Evolutionary conservation across 352 stramenopile species (phyloP).

Genomic region (Globisporangium nodosum): DNA sequence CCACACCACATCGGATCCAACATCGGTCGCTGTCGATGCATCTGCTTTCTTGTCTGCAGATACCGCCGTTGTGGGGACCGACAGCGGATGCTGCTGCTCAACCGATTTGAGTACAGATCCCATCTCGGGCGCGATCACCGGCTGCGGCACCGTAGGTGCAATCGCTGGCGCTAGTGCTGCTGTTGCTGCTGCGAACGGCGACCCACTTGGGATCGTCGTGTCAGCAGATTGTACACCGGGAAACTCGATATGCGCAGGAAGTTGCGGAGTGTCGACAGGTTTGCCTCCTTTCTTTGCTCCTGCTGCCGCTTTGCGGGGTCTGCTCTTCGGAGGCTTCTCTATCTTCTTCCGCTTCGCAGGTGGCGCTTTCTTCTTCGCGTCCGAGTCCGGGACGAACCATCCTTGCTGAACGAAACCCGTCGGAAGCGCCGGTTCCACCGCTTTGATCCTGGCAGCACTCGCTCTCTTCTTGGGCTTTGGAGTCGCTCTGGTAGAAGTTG

Average conservation of each 20-base stretch:
- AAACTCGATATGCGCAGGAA: neutral
- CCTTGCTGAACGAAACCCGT: neutral
- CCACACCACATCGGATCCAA: neutral
- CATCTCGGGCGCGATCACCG: no score
- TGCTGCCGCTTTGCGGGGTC: neutral
- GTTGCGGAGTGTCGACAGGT: neutral
- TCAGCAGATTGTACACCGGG: no score
- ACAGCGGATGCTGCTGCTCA: no score
- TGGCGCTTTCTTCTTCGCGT: neutral
- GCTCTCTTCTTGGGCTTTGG: neutral
- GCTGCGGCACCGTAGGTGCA: no score
- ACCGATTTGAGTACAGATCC: no score
- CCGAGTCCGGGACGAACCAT: constrained; percentile 2
- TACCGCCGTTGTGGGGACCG: no score
- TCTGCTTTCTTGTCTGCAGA: no score
- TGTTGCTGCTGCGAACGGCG: no score
- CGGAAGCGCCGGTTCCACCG: neutral
- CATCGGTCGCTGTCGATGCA: no score
- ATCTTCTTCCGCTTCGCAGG: neutral
- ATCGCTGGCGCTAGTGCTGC: no score
- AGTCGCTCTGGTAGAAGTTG: neutral
- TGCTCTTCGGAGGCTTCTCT: neutral
- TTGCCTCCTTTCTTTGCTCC: neutral
- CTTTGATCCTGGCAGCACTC: neutral
- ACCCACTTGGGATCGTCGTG: no score